Evolutionary conservation across 2,329 filamentous ascomycete species (phyloP).

Genomic region (Ceratocystis ficicola): DNA sequence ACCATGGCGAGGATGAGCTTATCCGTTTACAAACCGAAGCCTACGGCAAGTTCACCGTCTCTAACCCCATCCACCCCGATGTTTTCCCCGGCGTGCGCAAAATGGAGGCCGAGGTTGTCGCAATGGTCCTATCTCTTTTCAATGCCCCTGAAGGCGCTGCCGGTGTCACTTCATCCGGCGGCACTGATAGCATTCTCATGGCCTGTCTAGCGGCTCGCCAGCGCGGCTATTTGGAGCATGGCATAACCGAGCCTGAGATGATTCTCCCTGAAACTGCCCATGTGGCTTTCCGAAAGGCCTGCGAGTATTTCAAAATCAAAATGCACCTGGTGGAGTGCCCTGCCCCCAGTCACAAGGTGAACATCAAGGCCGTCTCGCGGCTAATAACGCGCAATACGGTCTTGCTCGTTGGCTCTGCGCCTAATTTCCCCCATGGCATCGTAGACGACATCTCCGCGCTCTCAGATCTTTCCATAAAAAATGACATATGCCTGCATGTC

Average conservation of each 20-base stretch:
- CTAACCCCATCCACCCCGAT: conserved; percentile 94
- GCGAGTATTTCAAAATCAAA: conserved; percentile 94
- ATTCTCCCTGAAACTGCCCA: conserved; percentile 91
- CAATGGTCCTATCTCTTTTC: conserved; percentile 86
- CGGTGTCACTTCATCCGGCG: conserved; percentile 82
- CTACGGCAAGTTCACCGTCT: conserved; percentile 85
- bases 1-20: conserved; percentile 78
- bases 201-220: conserved; percentile 82
- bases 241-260: conserved; percentile 91
- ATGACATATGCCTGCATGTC: conserved; percentile 79
- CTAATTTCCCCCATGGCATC: conserved; percentile 96
- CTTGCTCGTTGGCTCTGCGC: conserved; percentile 83
- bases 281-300: conserved; percentile 91
- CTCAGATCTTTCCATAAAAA: conserved; percentile 67
- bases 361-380: conserved; percentile 62
- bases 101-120: conserved; percentile 97
- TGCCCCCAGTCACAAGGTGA: conserved; percentile 72
- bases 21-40: conserved; percentile 80
- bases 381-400: conserved; percentile 91
- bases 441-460: conserved; percentile 86
- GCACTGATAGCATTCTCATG: conserved; percentile 95
- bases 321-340: conserved; percentile 79
- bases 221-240: conserved; percentile 73
- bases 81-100: conserved; percentile 96
- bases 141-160: conserved; percentile 75